Conservation (phyloP, 2,329 filamentous ascomycete species). For the Mycosphaerella sp. region DNA sequence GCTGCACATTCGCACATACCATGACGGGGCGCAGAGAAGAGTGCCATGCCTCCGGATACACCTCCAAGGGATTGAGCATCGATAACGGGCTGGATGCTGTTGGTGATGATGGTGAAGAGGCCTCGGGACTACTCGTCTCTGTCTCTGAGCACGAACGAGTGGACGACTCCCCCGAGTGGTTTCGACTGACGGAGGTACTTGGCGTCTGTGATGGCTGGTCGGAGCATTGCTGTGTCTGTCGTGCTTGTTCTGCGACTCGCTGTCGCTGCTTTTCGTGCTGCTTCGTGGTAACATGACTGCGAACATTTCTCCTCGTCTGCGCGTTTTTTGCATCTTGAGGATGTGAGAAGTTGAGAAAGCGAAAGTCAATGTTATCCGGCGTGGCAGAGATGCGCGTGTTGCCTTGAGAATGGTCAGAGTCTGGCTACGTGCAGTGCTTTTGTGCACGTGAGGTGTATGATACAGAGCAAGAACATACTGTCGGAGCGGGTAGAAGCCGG, state of each 20-base stretch:
- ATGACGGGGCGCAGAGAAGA: slow-evolving; percentile 32
- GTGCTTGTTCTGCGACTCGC: slow-evolving; percentile 18
- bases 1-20: slow-evolving; percentile 16
- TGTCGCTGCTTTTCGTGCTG: slow-evolving; percentile 21
- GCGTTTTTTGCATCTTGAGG: slow-evolving; percentile 32
- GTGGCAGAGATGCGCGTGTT: slow-evolving; percentile 20
- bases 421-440: slow-evolving; percentile 11
- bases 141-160: slow-evolving; percentile 9
- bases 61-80: slow-evolving; percentile 26
- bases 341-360: slow-evolving; percentile 34
- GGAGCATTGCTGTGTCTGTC: slow-evolving; percentile 7
- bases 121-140: slow-evolving; percentile 25
- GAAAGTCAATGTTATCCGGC: slow-evolving; percentile 28
- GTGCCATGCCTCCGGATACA: slow-evolving; percentile 37
- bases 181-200: slow-evolving; percentile 13
- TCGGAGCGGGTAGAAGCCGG: slow-evolving; percentile 26
- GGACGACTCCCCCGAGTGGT: slow-evolving; percentile 11
- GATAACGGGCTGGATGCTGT: not conserved
- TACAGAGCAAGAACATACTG: slow-evolving; percentile 19
- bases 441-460: slow-evolving; percentile 10
- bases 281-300: slow-evolving; percentile 30
- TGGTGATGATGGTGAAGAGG: slow-evolving; percentile 20
- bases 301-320: slow-evolving; percentile 30
- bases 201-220: slow-evolving; percentile 10
- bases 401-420: slow-evolving; percentile 18